phyloP scores from a whole-genome alignment of 2,329 filamentous ascomycete species.

The Lomentospora prolificans region DNA sequence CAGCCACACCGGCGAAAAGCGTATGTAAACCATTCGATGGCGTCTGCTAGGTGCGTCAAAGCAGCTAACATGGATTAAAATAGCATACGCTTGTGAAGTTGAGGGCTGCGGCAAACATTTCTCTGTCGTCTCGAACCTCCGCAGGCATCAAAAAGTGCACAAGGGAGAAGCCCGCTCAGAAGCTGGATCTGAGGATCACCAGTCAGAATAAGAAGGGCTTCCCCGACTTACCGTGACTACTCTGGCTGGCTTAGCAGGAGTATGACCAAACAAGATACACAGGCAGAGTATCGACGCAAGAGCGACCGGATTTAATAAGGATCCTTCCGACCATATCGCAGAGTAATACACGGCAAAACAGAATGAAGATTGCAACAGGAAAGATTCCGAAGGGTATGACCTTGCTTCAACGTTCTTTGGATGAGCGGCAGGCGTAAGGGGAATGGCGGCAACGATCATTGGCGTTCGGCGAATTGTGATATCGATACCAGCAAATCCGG shows the following conservation, averaged over 20 bases:
- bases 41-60: too few species aligned
- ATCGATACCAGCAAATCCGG: neutral
- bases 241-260: neutral
- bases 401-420: neutral
- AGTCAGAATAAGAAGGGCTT: conserved; percentile 38
- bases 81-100: conserved; percentile 88
- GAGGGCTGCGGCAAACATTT: conserved; percentile 94
- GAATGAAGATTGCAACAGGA: too few species aligned
- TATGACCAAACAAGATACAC: too few species aligned
- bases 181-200: conserved; percentile 52
- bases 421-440: neutral
- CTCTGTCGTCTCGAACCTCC: conserved; percentile 91
- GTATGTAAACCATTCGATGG: too few species aligned
- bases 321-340: too few species aligned
- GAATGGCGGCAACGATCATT: neutral
- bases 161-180: conserved; percentile 62
- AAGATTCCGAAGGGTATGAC: neutral
- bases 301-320: too few species aligned
- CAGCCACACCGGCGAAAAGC: conserved; percentile 96
- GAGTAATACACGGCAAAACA: too few species aligned
- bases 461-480: neutral
- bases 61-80: conserved; percentile 8
- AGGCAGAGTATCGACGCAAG: too few species aligned
- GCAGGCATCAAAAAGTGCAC: conserved; percentile 93
- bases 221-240: neutral